phyloP scores from a whole-genome alignment of 1,139 yeast species.

The Suhomyces yuchorum region DNA sequence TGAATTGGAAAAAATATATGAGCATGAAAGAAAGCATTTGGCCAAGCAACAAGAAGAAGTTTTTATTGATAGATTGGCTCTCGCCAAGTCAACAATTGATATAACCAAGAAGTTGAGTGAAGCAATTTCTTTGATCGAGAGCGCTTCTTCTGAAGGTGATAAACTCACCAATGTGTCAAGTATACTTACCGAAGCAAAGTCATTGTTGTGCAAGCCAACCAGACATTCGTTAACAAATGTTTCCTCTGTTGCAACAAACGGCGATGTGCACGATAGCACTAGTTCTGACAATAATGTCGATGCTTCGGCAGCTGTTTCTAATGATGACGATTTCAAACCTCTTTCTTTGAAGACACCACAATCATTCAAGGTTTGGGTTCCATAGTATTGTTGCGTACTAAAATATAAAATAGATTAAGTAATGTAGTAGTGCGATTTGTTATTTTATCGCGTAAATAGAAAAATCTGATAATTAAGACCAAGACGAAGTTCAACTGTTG shows the following conservation, averaged over 20 bases:
- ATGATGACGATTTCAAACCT: conserved; percentile 54
- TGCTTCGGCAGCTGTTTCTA: conserved; percentile 16
- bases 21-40: conserved; percentile 72
- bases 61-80: conserved; percentile 74
- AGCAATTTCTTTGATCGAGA: conserved; percentile 40
- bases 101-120: conserved; percentile 54
- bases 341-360: conserved; percentile 82
- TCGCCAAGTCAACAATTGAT: conserved; percentile 60
- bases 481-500: not conserved
- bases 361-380: conserved; percentile 85
- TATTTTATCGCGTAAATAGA: not conserved
- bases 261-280: conserved; percentile 15
- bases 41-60: conserved; percentile 80
- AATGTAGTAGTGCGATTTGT: conserved; percentile 2
- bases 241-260: conserved; percentile 19
- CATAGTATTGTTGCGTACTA: conserved; percentile 23
- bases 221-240: conserved; percentile 32
- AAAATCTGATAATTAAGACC: too few relatives aligned
- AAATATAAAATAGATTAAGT: conserved; percentile 10
- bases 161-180: conserved; percentile 22
- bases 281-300: conserved; percentile 15
- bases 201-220: conserved; percentile 53
- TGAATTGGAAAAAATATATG: conserved; percentile 76
- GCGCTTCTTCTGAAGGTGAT: conserved; percentile 10
- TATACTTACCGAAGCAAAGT: conserved; percentile 50